phyloP scores from a whole-genome alignment of 352 stramenopile species.

The Stephanocyclus meneghinianus region DNA sequence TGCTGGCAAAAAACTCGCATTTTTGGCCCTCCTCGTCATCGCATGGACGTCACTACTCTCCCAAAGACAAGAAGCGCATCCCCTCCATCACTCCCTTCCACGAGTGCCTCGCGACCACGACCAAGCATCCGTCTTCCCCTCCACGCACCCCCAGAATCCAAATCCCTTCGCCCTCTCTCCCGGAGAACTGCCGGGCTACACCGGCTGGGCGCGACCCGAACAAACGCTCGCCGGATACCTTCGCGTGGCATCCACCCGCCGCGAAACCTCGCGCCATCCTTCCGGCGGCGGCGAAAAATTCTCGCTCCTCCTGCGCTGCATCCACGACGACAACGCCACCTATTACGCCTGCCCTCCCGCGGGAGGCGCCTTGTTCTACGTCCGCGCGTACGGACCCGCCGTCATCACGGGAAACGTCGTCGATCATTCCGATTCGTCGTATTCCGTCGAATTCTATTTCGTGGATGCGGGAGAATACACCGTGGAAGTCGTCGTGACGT shows the following conservation, averaged over 20 bases:
- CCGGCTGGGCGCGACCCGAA: slow-evolving; percentile 68
- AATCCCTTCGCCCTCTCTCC: slow-evolving; percentile 41
- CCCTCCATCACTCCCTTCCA: too few relatives aligned
- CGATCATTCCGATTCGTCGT: slow-evolving; percentile 41
- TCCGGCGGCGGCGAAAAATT: slow-evolving; percentile 25
- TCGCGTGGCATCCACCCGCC: slow-evolving; percentile 35
- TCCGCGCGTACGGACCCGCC: slow-evolving; percentile 67
- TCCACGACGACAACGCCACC: slow-evolving; percentile 24
- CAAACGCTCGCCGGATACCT: slow-evolving; percentile 62
- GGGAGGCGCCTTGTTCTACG: slow-evolving; percentile 54
- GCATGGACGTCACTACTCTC: too few relatives aligned
- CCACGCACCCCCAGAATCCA: neutral
- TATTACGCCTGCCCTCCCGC: slow-evolving; percentile 26
- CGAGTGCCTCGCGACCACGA: too few relatives aligned
- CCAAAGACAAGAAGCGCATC: too few relatives aligned
- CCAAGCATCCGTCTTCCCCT: too few relatives aligned
- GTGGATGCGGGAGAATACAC: slow-evolving; percentile 66
- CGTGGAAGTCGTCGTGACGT: slow-evolving; percentile 72
- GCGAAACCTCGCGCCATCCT: slow-evolving; percentile 7
- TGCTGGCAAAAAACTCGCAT: neutral
- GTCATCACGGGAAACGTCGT: slow-evolving; percentile 62
- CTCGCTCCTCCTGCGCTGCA: slow-evolving; percentile 32
- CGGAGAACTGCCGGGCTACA: slow-evolving; percentile 73
- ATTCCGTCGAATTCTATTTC: slow-evolving; percentile 49
- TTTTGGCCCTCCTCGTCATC: neutral